A percentile compares a stretch with the other conserved stretches of the same genome.
These are phyloP conservation scores for Debaryomyces singareniensis DNA, from an alignment of 1,139 yeast genomes.

Conservation along the genomic window DNA sequence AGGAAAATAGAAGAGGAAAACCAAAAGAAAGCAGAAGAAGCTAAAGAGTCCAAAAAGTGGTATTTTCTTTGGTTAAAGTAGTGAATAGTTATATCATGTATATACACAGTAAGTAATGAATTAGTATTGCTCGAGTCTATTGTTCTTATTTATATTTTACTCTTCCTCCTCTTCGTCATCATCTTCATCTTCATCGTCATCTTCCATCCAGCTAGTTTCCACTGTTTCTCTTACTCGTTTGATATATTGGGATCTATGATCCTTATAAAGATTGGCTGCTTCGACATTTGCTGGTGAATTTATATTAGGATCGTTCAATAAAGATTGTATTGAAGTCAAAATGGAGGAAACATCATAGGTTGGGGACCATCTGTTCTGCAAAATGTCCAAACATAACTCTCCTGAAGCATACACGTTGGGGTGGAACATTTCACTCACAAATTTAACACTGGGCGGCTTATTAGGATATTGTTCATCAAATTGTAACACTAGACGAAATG, in stretches of 20 bases:
- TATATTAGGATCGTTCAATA: conserved; percentile 92
- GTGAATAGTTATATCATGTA: conserved; percentile 4
- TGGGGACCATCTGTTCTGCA: conserved; percentile 98
- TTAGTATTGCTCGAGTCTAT: conserved; percentile 1
- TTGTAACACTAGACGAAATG: conserved; percentile 78
- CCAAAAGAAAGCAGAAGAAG: conserved; percentile 6
- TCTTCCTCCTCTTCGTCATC: conserved; percentile 51
- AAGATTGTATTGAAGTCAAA: conserved; percentile 78
- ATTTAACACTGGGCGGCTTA: conserved; percentile 90
- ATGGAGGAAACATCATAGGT: conserved; percentile 98
- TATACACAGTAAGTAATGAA: conserved; percentile 2
- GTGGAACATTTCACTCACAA: conserved; percentile 92
- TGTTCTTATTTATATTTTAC: conserved; percentile 4
- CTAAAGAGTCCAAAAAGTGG: conserved; percentile 11
- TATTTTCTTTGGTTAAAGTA: conserved; percentile 22
- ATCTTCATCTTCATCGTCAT: conserved; percentile 56
- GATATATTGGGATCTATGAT: conserved; percentile 87
- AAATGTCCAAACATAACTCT: conserved; percentile 89
- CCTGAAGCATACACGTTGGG: conserved; percentile 97
- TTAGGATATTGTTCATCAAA: conserved; percentile 98
- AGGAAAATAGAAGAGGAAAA: conserved; percentile 11
- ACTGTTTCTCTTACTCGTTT: conserved; percentile 92
- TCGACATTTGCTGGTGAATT: conserved; percentile 97
- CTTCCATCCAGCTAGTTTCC: conserved; percentile 78
- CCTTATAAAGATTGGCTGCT: conserved; percentile 93